phyloP scores from a whole-genome alignment of 129 eudicot genomes.

The Ambrosia trifida region DNA sequence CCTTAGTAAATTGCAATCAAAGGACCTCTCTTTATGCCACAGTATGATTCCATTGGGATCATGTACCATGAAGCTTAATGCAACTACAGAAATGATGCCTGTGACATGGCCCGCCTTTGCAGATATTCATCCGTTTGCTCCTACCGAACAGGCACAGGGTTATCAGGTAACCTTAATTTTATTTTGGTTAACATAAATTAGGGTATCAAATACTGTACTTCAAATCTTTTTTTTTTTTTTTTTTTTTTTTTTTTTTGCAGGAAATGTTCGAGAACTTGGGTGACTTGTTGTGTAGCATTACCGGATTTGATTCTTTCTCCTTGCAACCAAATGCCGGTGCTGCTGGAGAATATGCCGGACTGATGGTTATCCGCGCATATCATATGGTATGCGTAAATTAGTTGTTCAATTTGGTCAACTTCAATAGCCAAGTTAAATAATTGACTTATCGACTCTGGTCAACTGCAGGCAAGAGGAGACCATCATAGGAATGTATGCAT shows the following conservation, averaged over 20 bases:
- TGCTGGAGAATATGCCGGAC: slow-evolving; percentile 95
- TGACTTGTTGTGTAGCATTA: slow-evolving; percentile 75
- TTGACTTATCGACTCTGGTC: slow-evolving; percentile 3
- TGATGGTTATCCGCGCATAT: slow-evolving; percentile 97
- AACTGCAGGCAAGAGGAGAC: slow-evolving; percentile 85
- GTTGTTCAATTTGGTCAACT: not conserved
- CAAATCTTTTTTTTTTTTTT: not conserved
- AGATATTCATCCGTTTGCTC: slow-evolving; percentile 92
- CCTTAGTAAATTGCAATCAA: slow-evolving; percentile 74
- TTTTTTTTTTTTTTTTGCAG: slow-evolving; percentile 35
- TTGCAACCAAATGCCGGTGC: slow-evolving; percentile 99
- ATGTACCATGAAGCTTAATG: slow-evolving; percentile 97
- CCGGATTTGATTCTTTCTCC: slow-evolving; percentile 96
- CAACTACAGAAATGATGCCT: slow-evolving; percentile 99
- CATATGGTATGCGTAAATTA: slow-evolving; percentile 56
- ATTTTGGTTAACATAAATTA: not conserved
- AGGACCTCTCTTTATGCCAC: slow-evolving; percentile 94
- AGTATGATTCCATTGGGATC: slow-evolving; percentile 99
- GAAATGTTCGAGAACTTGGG: slow-evolving; percentile 93
- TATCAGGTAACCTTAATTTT: slow-evolving; percentile 53
- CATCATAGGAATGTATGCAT: slow-evolving; percentile 91
- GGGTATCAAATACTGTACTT: not conserved
- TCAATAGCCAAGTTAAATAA: not conserved
- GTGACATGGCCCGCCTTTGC: slow-evolving; percentile 92
- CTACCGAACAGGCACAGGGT: slow-evolving; percentile 79